Conservation (phyloP, 75 land plant species). For the Pseudotsuga menziesii region DNA sequence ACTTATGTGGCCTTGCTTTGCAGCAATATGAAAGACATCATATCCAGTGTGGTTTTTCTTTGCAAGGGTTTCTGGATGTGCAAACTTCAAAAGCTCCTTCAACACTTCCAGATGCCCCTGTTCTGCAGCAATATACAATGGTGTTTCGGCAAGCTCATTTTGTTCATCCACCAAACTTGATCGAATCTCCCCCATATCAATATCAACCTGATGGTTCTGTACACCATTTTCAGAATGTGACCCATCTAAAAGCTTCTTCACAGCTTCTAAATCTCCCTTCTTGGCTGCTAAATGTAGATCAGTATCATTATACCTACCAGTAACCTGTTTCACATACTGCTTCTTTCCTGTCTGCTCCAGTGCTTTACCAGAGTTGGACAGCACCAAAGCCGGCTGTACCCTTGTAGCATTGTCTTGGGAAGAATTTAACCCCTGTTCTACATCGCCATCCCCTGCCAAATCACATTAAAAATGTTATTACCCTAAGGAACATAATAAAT, state of each 20-base stretch:
- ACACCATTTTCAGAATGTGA: background rate
- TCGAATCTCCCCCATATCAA: conserved; percentile 51
- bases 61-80: conserved; percentile 32
- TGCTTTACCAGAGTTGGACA: conserved; percentile 53
- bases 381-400: conserved; percentile 16
- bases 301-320: conserved; percentile 71
- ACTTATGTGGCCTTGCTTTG: conserved; percentile 55
- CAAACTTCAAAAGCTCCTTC: conserved; percentile 40
- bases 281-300: conserved; percentile 70
- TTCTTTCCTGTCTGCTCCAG: conserved; percentile 39
- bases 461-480: background rate
- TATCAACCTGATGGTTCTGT: conserved; percentile 8
- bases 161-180: conserved; percentile 55
- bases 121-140: conserved; percentile 54
- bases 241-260: conserved; percentile 37
- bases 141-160: conserved; percentile 62
- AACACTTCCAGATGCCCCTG: conserved; percentile 53
- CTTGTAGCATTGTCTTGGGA: background rate
- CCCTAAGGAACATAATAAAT: background rate
- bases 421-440: background rate
- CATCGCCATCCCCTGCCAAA: background rate
- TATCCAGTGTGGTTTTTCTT: conserved; percentile 43
- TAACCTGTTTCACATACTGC: conserved; percentile 71
- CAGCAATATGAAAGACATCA: conserved; percentile 58
- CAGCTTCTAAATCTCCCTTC: conserved; percentile 51